Evolutionary conservation across 352 stramenopile genomes (phyloP).

Genomic region (Phytophthora sp.): DNA sequence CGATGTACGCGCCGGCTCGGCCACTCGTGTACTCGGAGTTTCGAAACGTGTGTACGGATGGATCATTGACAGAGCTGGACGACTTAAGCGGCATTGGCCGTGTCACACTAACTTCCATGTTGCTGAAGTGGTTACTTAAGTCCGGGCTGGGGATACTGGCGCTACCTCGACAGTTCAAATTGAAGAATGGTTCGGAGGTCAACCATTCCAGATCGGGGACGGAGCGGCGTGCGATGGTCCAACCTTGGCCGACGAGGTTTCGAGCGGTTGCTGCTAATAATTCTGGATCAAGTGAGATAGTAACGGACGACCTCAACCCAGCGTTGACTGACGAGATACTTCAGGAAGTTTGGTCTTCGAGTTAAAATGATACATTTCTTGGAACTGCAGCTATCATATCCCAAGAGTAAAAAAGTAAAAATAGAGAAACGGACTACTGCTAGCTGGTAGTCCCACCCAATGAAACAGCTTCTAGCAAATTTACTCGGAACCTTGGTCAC

Average conservation of each 20-base stretch:
- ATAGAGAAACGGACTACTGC: slow-evolving; percentile 26
- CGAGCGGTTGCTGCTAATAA: neutral
- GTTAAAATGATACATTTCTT: slow-evolving; percentile 43
- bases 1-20: slow-evolving; percentile 25
- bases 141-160: slow-evolving; percentile 4
- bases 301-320: slow-evolving; percentile 19
- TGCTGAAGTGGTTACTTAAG: slow-evolving; percentile 5
- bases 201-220: neutral
- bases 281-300: neutral
- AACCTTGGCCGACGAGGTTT: neutral
- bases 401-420: slow-evolving; percentile 28
- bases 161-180: slow-evolving; percentile 23
- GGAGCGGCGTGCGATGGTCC: slow-evolving; percentile 1
- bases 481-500: slow-evolving; percentile 18
- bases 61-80: neutral
- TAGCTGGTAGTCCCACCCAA: neutral
- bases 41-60: slow-evolving; percentile 17
- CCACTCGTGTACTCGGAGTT: slow-evolving; percentile 35
- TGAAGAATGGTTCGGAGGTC: slow-evolving; percentile 23
- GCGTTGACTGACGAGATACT: neutral
- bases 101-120: slow-evolving; percentile 34
- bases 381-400: slow-evolving; percentile 15
- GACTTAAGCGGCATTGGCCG: slow-evolving; percentile 33
- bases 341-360: neutral
- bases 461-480: neutral